Conservation (phyloP, 805 yeast species). For the Blastobotrys peoriensis region DNA sequence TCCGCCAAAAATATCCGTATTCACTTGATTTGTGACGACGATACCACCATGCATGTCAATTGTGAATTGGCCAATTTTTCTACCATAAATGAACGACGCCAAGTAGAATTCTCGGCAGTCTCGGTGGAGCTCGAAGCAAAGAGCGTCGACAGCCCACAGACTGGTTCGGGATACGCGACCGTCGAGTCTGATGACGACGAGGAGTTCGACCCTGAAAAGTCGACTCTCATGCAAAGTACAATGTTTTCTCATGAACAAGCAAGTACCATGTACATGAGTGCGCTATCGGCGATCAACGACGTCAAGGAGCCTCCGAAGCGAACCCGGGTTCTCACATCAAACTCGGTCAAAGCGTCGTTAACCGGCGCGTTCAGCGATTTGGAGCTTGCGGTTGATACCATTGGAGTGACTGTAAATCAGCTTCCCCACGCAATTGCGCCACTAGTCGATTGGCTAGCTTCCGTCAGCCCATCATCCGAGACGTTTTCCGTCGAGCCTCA, state of each 20-base stretch:
- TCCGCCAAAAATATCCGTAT: conserved; percentile 16
- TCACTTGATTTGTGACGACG: conserved; percentile 19
- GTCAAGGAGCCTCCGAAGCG: conserved; percentile 10
- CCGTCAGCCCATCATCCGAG: background rate
- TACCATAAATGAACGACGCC: conserved; percentile 4
- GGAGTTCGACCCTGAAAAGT: conserved; percentile 14
- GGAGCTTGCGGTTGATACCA: conserved; percentile 11
- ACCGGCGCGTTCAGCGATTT: conserved; percentile 27
- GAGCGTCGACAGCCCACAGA: no score
- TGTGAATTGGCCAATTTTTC: conserved; percentile 2
- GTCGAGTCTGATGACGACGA: conserved; percentile 9
- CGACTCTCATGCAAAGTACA: conserved; percentile 38
- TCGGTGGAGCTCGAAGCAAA: background rate
- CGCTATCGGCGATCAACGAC: conserved; percentile 49
- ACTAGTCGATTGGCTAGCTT: background rate
- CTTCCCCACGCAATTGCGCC: background rate
- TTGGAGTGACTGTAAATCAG: background rate
- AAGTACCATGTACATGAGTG: conserved; percentile 75
- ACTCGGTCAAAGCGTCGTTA: conserved; percentile 14
- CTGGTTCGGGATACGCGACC: no score
- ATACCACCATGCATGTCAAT: conserved; percentile 8
- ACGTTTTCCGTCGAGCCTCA: background rate
- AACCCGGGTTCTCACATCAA: conserved; percentile 7
- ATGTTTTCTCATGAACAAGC: conserved; percentile 65
- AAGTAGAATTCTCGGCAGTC: conserved; percentile 5